Evolutionary conservation across 2,329 filamentous ascomycete genomes (phyloP), one percentile per base, ranked within the genome.

Genomic region (Colletotrichum sublineola): DNA sequence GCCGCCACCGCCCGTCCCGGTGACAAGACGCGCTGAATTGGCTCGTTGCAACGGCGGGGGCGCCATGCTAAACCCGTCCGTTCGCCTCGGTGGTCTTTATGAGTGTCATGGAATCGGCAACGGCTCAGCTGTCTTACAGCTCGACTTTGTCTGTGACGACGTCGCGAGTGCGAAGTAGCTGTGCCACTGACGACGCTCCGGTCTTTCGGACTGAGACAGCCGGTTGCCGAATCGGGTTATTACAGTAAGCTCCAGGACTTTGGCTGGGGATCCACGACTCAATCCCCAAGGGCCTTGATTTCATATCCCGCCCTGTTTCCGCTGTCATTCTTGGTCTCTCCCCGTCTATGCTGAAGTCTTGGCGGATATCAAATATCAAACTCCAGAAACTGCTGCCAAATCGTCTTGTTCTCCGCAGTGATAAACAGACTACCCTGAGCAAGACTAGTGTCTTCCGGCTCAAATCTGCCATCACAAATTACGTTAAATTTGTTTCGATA

Each of bases 221-320:
- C 68, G 63, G 5, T 72, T 52, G 33, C 64, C 74, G 53, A 24
- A 68, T 14, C 33, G 20, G 38, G 53, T 9, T 38, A 38, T 14
- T 33, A n/a, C 31, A 38, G 5, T 40, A 14, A 18, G 29, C 14
- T 33, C 29, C 5, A 18, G 29, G 5, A 7, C 5, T 52, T 18
- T 29, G 12, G 14, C 12, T 56, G 31, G 31, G 9, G 15, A 33
- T 7, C 4, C 11, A n/a, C 33, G 7, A 5, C 18, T 5, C 24
- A 6, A n/a, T 9, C n/a, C 52, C 31, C 3, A 18, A 7, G 3
- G 18, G 15, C 52, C 14, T 33, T n/a, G 15, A 20, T 38, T 36
- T 15, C 53, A 9, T 36, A 12, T 38, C 11, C 11, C 20, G 18
- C 53, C 12, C 20, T 38, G 15, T n/a, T 7, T 38, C 18, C 33